A percentile compares a stretch with the other conserved stretches of the same genome.
These are phyloP conservation scores for Colletotrichum liaoningense DNA, from an alignment of 2,329 filamentous ascomycete genomes.

Conservation along the genomic window DNA sequence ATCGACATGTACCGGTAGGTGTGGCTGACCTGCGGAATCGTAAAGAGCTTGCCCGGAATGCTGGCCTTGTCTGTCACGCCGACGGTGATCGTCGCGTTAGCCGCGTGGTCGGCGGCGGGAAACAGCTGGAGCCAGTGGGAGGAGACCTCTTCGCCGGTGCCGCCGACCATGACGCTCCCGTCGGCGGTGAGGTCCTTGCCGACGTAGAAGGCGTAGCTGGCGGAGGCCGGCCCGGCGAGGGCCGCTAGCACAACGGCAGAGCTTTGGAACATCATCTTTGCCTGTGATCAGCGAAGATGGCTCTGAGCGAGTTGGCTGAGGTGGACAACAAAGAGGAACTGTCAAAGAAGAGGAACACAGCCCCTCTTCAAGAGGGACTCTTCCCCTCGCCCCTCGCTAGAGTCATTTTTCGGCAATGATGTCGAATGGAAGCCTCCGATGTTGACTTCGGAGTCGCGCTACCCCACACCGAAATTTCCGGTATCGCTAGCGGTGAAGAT, in stretches of 20 bases:
- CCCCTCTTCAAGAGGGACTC: background rate
- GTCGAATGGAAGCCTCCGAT: conserved; percentile 19
- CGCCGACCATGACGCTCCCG: conserved; percentile 55
- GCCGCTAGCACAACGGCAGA: conserved; percentile 25
- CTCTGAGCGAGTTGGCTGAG: background rate
- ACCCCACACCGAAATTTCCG: conserved; percentile 33
- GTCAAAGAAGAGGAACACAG: background rate
- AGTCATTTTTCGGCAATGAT: conserved; percentile 11
- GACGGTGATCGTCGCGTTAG: conserved; percentile 54
- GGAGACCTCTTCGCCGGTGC: conserved; percentile 59
- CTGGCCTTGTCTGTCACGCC: conserved; percentile 53
- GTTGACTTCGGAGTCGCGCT: conserved; percentile 7
- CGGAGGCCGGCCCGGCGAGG: conserved; percentile 38
- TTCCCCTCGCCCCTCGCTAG: background rate
- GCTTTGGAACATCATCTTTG: conserved; percentile 25
- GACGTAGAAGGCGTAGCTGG: conserved; percentile 61
- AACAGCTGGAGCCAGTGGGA: conserved; percentile 60
- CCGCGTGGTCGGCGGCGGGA: conserved; percentile 50
- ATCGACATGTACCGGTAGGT: conserved; percentile 44
- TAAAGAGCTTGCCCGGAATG: conserved; percentile 44
- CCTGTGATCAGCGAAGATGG: background rate
- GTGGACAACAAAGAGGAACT: background rate
- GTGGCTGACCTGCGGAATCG: conserved; percentile 41
- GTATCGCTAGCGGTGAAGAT: conserved; percentile 32
- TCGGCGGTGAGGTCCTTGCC: conserved; percentile 56